Conservation (phyloP, 116 monocot genomes). For the Cymodocea nodosa region DNA sequence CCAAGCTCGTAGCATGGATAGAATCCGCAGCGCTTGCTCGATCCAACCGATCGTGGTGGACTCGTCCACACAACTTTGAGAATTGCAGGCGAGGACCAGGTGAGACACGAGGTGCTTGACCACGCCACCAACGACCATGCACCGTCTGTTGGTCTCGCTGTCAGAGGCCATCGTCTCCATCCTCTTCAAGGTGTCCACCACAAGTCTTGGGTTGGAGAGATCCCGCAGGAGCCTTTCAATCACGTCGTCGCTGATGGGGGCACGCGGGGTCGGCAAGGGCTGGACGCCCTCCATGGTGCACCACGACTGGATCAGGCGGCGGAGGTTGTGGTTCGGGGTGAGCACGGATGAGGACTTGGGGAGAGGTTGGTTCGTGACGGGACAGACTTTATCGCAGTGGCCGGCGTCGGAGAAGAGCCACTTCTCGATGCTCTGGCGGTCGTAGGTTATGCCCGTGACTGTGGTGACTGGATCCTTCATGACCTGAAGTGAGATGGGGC, state of each 20-base stretch:
- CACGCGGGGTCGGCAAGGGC: constrained; percentile 14
- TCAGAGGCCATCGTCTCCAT: constrained; percentile 17
- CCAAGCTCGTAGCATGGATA: too few relatives aligned
- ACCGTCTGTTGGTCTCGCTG: constrained; percentile 27
- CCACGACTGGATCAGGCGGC: constrained; percentile 64
- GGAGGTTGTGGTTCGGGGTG: constrained; percentile 75
- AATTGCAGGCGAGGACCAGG: constrained; percentile 5
- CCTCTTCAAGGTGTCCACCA: constrained; percentile 8
- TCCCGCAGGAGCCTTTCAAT: constrained; percentile 19
- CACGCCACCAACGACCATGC: constrained; percentile 8
- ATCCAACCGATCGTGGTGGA: too few relatives aligned
- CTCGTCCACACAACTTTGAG: too few relatives aligned
- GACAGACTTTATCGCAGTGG: too few relatives aligned
- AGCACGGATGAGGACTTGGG: constrained; percentile 12
- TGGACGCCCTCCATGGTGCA: constrained; percentile 22
- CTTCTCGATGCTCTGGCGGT: too few relatives aligned
- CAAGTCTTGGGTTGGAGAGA: constrained; percentile 11
- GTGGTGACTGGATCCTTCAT: too few relatives aligned
- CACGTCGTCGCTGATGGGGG: constrained; percentile 8
- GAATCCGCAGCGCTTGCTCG: too few relatives aligned
- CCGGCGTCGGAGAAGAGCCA: too few relatives aligned
- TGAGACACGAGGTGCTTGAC: not conserved
- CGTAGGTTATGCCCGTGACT: too few relatives aligned
- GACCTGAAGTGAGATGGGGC: too few relatives aligned
- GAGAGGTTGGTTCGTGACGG: constrained; percentile 22